These are phyloP conservation scores for Canariomyces notabilis DNA, from an alignment of 2,329 filamentous ascomycete genomes.

Conservation along the genomic window DNA sequence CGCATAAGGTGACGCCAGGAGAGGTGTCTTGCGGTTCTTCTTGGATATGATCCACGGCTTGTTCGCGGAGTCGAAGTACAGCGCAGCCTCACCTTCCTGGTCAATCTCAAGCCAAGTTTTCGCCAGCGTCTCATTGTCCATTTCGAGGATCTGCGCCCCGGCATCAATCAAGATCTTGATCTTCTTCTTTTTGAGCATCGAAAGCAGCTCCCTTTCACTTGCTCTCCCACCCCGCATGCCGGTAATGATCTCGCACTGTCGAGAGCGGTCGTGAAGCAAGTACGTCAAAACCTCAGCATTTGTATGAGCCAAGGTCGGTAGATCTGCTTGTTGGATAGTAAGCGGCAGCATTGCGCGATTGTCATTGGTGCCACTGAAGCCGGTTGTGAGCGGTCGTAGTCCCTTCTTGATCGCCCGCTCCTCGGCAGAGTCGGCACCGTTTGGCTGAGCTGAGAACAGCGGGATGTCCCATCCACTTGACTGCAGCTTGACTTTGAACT, in stretches of 20 bases:
- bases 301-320: constrained; percentile 51
- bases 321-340: constrained; percentile 58
- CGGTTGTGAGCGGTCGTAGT: constrained; percentile 47
- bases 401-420: constrained; percentile 17
- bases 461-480: constrained; percentile 66
- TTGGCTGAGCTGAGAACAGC: constrained; percentile 28
- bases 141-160: constrained; percentile 59
- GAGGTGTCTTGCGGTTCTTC: constrained; percentile 33
- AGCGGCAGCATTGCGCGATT: constrained; percentile 53
- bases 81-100: constrained; percentile 39
- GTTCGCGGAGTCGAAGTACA: constrained; percentile 49
- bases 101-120: constrained; percentile 48
- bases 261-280: constrained; percentile 49
- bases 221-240: constrained; percentile 33
- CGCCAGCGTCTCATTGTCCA: constrained; percentile 48
- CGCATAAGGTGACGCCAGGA: constrained; percentile 50
- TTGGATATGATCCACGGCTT: constrained; percentile 40
- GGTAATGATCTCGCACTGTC: constrained; percentile 41
- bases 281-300: constrained; percentile 61
- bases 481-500: constrained; percentile 59
- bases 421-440: background rate
- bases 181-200: constrained; percentile 28
- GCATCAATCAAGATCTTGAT: constrained; percentile 59
- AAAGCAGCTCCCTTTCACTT: constrained; percentile 42
- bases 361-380: constrained; percentile 70